Base-by-base conservation (phyloP, 73 alveolate species). In the Paramecium octaurelia region DNA sequence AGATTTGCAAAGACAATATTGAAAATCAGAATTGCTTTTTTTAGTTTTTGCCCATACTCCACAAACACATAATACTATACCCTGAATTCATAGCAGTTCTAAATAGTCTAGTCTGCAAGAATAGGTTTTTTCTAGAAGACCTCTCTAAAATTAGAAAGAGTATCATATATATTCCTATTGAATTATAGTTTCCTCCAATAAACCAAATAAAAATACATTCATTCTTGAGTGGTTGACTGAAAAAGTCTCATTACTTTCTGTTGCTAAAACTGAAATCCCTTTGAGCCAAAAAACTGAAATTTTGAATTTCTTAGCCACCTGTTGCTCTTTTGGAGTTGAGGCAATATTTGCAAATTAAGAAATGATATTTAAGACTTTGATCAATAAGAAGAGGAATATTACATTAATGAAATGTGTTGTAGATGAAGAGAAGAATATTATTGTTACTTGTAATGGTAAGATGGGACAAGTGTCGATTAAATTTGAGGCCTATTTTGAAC, bases 341-440 rank as follows among this genome's bases (percentile, higher is more conserved):
- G 91, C 91, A 23, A 43, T 80, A 21, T 80, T 42, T 80, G 76
- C 70, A 40, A 80, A 80, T 48, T 43, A 80, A 48, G 91, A 80
- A 14, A 80, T 80, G 34, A 29, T 80, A 3, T 80, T 44, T 46
- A 80, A 80, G 34, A 20, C 43, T 3, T 35, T 80, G 6, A 43
- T 23, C 4, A 35, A 40, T 24, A 24, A 42, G 31, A 80, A 46
- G 29, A 46, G 11, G 18, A 21, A 40, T 44, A 54, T 54, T 16
- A 40, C 57, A 10, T 42, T 80, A 31, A 44, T 44, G 46, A 80
- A 64, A 44, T 44, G 43, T 27, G 27, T 44, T 4, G 43, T 42
- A 44, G 91, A 80, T 42, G 57, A 40, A 12, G 91, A 80, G 7
- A 80, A 48, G 50, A 43, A 43, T 31, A 80, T 80, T 9, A 23